These are phyloP conservation scores for Tetrastigma voinierianum DNA, from an alignment of 164 flowering plant species.

Conservation along the genomic window DNA sequence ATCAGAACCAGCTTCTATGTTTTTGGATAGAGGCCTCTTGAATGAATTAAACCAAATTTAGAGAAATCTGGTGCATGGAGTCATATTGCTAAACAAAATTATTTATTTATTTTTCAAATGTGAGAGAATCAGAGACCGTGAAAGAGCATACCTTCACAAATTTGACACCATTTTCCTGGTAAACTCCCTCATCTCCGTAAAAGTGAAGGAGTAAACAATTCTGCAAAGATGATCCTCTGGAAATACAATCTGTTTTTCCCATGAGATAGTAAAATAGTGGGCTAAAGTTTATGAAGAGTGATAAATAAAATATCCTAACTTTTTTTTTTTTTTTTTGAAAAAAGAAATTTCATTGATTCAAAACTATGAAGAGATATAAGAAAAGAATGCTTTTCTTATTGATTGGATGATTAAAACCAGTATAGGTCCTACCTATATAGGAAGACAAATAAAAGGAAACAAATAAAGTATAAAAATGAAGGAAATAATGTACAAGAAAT, in stretches of 20 bases:
- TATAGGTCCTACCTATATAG: too few species aligned
- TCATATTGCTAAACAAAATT: too few species aligned
- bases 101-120: not conserved
- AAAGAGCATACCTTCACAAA: conserved; percentile 60
- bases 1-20: conserved; percentile 80
- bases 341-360: too few species aligned
- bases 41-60: conserved; percentile 11
- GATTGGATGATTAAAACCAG: too few species aligned
- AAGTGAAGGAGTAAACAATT: conserved; percentile 79
- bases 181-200: conserved; percentile 72
- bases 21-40: conserved; percentile 67
- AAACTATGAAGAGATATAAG: too few species aligned
- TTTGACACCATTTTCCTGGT: conserved; percentile 76
- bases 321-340: too few species aligned
- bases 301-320: too few species aligned
- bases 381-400: too few species aligned
- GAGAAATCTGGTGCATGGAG: not conserved
- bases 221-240: conserved; percentile 82
- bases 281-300: not conserved
- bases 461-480: too few species aligned
- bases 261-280: not conserved
- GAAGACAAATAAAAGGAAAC: too few species aligned
- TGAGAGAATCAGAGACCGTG: conserved; percentile 6
- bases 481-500: too few species aligned
- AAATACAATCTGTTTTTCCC: conserved; percentile 53